phyloP scores from a whole-genome alignment of 1,284 basidiomycete species.

The Sphagnurus paluster region DNA sequence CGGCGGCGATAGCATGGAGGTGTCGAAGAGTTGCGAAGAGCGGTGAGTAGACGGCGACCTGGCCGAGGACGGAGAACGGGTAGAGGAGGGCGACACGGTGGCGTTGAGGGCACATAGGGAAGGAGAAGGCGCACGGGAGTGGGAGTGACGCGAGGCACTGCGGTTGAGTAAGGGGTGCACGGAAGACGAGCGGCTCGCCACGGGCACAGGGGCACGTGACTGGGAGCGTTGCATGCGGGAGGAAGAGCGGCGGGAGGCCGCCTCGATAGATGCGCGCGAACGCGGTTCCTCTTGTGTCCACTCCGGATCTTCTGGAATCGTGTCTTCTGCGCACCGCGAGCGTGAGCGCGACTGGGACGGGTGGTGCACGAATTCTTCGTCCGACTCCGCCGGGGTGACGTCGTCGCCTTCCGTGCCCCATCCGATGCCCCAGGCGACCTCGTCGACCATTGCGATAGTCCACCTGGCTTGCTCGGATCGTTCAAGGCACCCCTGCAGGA shows the following conservation, averaged over 20 bases:
- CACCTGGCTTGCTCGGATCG: conserved; percentile 60
- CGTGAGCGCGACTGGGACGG: conserved; percentile 26
- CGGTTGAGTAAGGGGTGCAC: conserved; percentile 32
- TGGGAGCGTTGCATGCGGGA: conserved; percentile 41
- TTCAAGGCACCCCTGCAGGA: conserved; percentile 77
- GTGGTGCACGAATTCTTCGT: conserved; percentile 27
- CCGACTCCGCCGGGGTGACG: conserved; percentile 28
- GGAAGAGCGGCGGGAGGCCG: conserved; percentile 37
- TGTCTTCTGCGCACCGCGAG: conserved; percentile 21
- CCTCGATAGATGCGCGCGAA: conserved; percentile 30
- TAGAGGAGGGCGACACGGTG: conserved; percentile 19
- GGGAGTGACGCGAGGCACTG: conserved; percentile 29
- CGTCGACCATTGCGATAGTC: conserved; percentile 74
- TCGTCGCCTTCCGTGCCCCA: conserved; percentile 61
- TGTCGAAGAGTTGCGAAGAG: conserved; percentile 26
- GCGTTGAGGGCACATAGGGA: conserved; percentile 9
- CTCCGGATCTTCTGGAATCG: conserved; percentile 20
- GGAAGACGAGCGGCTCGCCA: conserved; percentile 32
- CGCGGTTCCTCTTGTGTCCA: conserved; percentile 27
- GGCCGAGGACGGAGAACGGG: conserved; percentile 21
- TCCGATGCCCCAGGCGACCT: conserved; percentile 79
- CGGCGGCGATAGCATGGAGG: conserved; percentile 28
- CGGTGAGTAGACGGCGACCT: conserved; percentile 24
- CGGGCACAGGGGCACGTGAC: conserved; percentile 39
- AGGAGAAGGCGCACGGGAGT: conserved; percentile 28